Base-by-base conservation (phyloP, 1,139 yeast genomes). In the Diutina neorugosa region DNA sequence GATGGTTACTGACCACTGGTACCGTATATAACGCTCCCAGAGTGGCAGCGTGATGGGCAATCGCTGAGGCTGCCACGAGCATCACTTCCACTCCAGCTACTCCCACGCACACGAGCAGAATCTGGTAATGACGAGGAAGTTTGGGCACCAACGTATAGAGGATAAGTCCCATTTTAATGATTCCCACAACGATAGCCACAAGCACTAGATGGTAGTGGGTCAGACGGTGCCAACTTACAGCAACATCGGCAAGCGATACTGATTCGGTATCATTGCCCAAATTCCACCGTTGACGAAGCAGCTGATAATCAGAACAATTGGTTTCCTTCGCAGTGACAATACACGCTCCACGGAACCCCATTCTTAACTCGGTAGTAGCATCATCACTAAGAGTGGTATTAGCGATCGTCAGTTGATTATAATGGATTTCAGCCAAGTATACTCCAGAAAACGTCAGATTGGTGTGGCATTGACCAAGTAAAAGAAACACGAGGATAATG, bases 51-150 rank as follows among this genome's bases (percentile, higher is more conserved):
- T 82, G 83, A 52, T 77, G 77, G 70, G 88, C 76, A 77, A 84
- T 81, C 1, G 88, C 74, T 0, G 89, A 89, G 50, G 83, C 65
- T 0, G 87, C 86, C 86, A 89, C 83, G 3, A 82, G 54, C 11
- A 83, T 59, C 25, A 76, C 68, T 52, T 75, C 63, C 0, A 69
- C 54, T 0, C 74, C 65, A 4, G 78, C 65, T 19, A 77, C 55
- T 0, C 67, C 62, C 41, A 77, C 58, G 9, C 70, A 62, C 2
- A 69, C 57, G 52, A 67, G 71, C 31, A 68, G 65, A 4, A 72
- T 62, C 8, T 62, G 34, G 0, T 57, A 18, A 55, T 74, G 76
- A 9, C 70, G 68, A 0, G 88, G 87, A 3, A 78, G 57, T 11
- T 71, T 66, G 0, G 85, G 85, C 14, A 80, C 59, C 2, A 73